Conservation (phyloP, 2,329 filamentous ascomycete species). For the Colletotrichum sojae region DNA sequence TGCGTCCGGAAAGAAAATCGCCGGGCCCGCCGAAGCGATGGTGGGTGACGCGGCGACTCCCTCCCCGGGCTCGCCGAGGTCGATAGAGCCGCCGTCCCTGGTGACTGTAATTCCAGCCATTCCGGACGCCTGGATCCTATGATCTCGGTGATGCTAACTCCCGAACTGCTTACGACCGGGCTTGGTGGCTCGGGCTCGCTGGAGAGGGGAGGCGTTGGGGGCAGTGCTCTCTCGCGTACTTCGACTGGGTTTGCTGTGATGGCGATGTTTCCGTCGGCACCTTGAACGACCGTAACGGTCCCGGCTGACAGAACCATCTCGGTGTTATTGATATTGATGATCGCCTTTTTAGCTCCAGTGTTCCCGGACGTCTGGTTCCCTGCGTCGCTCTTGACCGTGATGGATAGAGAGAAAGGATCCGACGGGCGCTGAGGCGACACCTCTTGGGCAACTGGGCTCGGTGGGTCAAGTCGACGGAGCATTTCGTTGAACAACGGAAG, state of each 20-base stretch:
- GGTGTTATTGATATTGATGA: neutral
- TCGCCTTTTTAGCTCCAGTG: neutral
- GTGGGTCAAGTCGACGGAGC: no score
- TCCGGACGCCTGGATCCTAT: neutral
- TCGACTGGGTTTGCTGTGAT: neutral
- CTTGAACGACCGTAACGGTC: neutral
- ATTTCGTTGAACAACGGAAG: no score
- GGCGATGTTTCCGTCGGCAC: neutral
- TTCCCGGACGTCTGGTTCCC: neutral
- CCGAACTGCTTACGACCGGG: neutral
- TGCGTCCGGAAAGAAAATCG: neutral
- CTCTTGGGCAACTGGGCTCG: no score
- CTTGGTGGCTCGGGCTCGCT: neutral
- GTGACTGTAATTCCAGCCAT: no score
- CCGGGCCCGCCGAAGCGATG: neutral
- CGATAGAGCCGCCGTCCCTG: neutral
- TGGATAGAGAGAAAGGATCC: no score
- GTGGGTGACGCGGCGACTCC: no score
- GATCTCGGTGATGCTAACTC: conserved; percentile 1
- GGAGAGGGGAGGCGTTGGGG: no score
- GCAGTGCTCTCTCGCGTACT: neutral
- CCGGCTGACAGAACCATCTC: neutral
- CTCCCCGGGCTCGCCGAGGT: no score
- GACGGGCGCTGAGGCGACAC: no score
- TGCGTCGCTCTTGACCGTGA: no score